A percentile compares a stretch with the other conserved stretches of the same genome.
phyloP scores from a whole-genome alignment of 257 asterid species.

The Scutellaria minor region DNA sequence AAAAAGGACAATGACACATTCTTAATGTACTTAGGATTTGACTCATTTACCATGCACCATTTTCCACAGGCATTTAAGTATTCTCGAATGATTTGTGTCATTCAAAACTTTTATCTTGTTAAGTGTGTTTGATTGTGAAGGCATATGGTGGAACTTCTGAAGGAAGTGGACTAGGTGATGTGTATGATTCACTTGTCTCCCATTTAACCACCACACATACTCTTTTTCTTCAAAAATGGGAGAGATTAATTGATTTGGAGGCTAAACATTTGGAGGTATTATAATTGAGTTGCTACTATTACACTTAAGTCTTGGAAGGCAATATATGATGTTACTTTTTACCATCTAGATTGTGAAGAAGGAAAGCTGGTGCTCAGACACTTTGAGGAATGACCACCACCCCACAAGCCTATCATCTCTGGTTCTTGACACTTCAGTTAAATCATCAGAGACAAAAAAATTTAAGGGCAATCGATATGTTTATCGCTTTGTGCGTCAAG shows the following conservation, averaged over 20 bases:
- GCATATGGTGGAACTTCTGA: slow-evolving; percentile 78
- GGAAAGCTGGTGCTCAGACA: slow-evolving; percentile 63
- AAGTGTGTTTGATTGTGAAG: slow-evolving; percentile 51
- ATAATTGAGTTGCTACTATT: slow-evolving; percentile 29
- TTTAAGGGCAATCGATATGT: slow-evolving; percentile 54
- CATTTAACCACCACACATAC: slow-evolving; percentile 71
- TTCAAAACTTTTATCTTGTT: slow-evolving; percentile 12
- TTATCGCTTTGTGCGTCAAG: slow-evolving; percentile 67
- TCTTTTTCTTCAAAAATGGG: slow-evolving; percentile 84
- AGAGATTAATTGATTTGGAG: slow-evolving; percentile 89
- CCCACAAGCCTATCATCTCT: slow-evolving; percentile 59
- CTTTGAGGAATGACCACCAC: slow-evolving; percentile 46
- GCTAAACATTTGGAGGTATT: slow-evolving; percentile 82
- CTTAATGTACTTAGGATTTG: slow-evolving; percentile 3
- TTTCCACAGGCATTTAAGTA: slow-evolving; percentile 5
- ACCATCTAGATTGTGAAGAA: slow-evolving; percentile 64
- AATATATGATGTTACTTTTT: slow-evolving; percentile 30
- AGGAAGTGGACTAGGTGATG: slow-evolving; percentile 79
- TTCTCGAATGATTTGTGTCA: slow-evolving; percentile 12
- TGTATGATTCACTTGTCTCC: slow-evolving; percentile 77
- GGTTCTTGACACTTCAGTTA: slow-evolving; percentile 64
- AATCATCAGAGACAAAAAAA: slow-evolving; percentile 39
- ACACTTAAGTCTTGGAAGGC: slow-evolving; percentile 21
- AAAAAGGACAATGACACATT: background rate
- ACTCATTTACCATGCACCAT: background rate